Evolutionary conservation across 306 rosid species (phyloP), one percentile per base, ranked within the genome.

Genomic region (Malus asiatica): DNA sequence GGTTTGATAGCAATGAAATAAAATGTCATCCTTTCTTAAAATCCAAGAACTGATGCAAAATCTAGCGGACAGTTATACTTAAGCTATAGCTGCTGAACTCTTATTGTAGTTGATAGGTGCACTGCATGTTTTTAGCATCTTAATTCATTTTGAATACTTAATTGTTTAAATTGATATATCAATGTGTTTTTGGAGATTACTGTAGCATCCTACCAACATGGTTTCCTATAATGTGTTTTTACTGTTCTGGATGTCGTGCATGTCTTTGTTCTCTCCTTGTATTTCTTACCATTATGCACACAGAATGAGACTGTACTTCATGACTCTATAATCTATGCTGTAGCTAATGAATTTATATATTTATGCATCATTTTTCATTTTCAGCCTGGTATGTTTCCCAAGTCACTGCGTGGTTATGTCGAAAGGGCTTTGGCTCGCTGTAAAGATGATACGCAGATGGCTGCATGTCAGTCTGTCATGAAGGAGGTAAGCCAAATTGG

Each of bases 351-450:
- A 4, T 7, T 66, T 11, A 8, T 66, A 11, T 38, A 38, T 67
- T 11, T 68, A 3, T 27, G 44, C 30, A 16, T 62, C 71, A 48
- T 74, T 76, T 72, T 60, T 86, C 76, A 53, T 76, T 67, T 81
- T 81, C 92, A 96, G 99, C 93, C 99, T 74, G 96, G 89, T 77
- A 83, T 80, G 88, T 92, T 92, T 78, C 99, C 99, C 33, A 92
- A 87, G 76, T 92, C 98, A 42, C 78, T 96, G 72, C 93, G 99
- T 61, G 96, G 93, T 68, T 96, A 96, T 86, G 97, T 93, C 69
- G 98, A 89, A 85, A 96, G 97, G 88, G 98, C 93, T 75, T 86
- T 92, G 91, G 89, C 91, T 79, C 97, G 99, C 33, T 96, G 93
- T 87, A 89, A 92, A 84, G 97, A 86, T 84, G 99, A 96, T 73